phyloP scores from a whole-genome alignment of 352 stramenopile species.

The Phytopythium litorale region DNA sequence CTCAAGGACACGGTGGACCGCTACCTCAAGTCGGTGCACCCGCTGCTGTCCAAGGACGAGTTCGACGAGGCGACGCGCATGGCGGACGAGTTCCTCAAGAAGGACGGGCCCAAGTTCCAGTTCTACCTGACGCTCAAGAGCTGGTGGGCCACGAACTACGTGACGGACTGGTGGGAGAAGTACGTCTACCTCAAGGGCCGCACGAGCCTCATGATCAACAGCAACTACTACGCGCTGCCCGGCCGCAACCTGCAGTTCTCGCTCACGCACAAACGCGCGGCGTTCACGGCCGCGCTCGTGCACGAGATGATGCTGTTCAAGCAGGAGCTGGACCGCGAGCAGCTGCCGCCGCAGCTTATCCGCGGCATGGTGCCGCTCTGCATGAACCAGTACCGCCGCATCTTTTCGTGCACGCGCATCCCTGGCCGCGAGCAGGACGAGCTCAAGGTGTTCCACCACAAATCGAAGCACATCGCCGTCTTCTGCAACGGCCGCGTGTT shows the following conservation, averaged over 20 bases:
- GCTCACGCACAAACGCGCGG: constrained; percentile 53
- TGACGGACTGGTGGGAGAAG: constrained; percentile 90
- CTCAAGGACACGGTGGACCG: constrained; percentile 91
- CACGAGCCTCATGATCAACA: constrained; percentile 90
- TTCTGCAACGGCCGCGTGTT: constrained; percentile 84
- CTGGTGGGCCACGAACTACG: constrained; percentile 88
- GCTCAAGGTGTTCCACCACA: constrained; percentile 65
- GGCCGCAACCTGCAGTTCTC: constrained; percentile 57
- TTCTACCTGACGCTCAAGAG: constrained; percentile 90
- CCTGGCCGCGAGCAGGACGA: constrained; percentile 82
- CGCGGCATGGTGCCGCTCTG: constrained; percentile 85
- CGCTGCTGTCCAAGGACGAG: constrained; percentile 83
- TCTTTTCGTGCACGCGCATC: constrained; percentile 89
- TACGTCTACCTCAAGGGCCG: constrained; percentile 89
- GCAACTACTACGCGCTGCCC: constrained; percentile 90
- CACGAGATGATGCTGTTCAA: constrained; percentile 88
- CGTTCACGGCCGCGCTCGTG: constrained; percentile 62
- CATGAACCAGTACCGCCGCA: constrained; percentile 89
- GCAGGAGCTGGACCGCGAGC: constrained; percentile 80
- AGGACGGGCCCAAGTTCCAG: constrained; percentile 88
- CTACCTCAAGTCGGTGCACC: constrained; percentile 92
- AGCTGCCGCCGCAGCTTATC: constrained; percentile 77
- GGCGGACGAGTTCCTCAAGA: constrained; percentile 82
- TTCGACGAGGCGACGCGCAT: constrained; percentile 86
- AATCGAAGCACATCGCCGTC: constrained; percentile 87